Conservation (phyloP, 345 rosid genomes). For the Sisymbrium altissimum region DNA sequence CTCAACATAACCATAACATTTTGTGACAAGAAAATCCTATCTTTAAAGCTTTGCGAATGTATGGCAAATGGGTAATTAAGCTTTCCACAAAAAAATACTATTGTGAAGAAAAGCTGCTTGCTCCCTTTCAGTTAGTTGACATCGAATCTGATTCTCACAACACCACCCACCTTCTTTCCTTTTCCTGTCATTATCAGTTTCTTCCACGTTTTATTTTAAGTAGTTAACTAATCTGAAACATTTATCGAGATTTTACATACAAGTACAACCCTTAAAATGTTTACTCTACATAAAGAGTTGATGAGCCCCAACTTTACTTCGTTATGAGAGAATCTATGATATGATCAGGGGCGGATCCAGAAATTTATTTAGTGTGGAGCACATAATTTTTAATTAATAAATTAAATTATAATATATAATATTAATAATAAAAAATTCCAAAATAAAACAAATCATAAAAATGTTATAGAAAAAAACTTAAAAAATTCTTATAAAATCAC, state of each 20-base stretch:
- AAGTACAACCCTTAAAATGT: not conserved
- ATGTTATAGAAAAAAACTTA: no score
- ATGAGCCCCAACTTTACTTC: no score
- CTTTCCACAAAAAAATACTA: constrained; percentile 5
- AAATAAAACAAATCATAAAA: no score
- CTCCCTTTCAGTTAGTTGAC: constrained; percentile 21
- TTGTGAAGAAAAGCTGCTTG: constrained; percentile 26
- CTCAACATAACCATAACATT: not conserved
- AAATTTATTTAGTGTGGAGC: no score
- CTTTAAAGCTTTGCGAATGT: constrained; percentile 8
- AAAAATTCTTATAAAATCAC: no score
- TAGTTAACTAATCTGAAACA: not conserved
- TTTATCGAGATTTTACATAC: not conserved
- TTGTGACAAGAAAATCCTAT: not conserved
- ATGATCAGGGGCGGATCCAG: no score
- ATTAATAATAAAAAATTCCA: no score
- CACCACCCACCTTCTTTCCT: constrained; percentile 23
- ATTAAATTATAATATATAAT: no score
- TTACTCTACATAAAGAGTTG: no score
- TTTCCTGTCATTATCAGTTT: constrained; percentile 21
- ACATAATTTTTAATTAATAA: no score
- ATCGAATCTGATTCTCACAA: constrained; percentile 36
- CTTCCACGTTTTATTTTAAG: constrained; percentile 4
- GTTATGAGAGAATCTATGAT: no score
- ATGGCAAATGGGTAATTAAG: constrained; percentile 10